These are phyloP conservation scores for Yueomyces sp. DNA, from an alignment of 805 yeast genomes.

Conservation along the genomic window DNA sequence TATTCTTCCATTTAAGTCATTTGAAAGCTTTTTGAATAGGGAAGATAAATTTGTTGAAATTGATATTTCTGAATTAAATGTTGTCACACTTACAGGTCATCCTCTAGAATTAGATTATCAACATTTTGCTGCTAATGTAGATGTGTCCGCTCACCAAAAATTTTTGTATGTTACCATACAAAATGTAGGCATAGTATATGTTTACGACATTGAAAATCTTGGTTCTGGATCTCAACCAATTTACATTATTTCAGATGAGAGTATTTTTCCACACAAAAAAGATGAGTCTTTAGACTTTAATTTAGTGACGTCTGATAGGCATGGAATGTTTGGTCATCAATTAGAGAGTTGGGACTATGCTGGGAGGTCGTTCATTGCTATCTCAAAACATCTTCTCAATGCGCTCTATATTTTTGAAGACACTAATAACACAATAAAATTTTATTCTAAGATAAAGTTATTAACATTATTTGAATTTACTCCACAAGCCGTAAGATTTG, in stretches of 20 bases:
- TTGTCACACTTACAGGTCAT: slow-evolving; percentile 3
- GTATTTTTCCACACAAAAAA: slow-evolving; percentile 3
- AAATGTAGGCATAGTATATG: slow-evolving; percentile 11
- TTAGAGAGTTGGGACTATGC: slow-evolving; percentile 5
- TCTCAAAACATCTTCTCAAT: slow-evolving; percentile 14
- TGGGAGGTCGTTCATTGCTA: slow-evolving; percentile 7
- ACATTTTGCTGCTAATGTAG: slow-evolving; percentile 12
- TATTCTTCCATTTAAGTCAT: slow-evolving; percentile 6
- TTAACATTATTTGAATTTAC: slow-evolving; percentile 4
- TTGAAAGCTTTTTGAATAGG: slow-evolving; percentile 9
- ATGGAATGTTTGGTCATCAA: slow-evolving; percentile 15
- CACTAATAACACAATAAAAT: slow-evolving; percentile 3
- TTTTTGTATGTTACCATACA: slow-evolving; percentile 12
- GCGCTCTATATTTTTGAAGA: slow-evolving; percentile 12
- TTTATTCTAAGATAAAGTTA: slow-evolving; percentile 3
- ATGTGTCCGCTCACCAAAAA: slow-evolving; percentile 3
- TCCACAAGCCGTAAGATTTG: slow-evolving; percentile 24
- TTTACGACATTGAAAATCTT: slow-evolving; percentile 1
- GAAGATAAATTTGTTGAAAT: neutral
- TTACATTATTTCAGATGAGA: slow-evolving; percentile 5
- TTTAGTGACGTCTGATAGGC: slow-evolving; percentile 6
- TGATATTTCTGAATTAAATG: slow-evolving; percentile 2
- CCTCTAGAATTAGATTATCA: slow-evolving; percentile 5
- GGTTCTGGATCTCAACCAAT: slow-evolving; percentile 4
- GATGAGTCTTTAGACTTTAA: slow-evolving; percentile 3